Evolutionary conservation across 352 stramenopile genomes (phyloP).

Genomic region (Phytopythium helicoides): DNA sequence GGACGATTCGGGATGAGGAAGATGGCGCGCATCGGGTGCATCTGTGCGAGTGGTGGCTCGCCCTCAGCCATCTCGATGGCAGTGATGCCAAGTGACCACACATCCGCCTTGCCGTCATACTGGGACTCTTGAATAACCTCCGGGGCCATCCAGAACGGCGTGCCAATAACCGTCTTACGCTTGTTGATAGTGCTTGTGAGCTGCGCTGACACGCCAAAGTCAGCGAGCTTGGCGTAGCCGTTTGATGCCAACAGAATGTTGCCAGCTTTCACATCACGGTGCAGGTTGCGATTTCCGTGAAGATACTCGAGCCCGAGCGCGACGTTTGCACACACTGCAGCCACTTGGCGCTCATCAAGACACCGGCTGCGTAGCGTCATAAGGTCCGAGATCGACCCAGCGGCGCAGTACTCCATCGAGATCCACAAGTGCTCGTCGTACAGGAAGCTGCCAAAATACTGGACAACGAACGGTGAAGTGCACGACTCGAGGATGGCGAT

Average conservation of each 20-base stretch:
- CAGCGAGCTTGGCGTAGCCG: slow-evolving; percentile 78
- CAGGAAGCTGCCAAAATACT: slow-evolving; percentile 82
- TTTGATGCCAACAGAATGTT: slow-evolving; percentile 79
- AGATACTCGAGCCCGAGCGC: slow-evolving; percentile 76
- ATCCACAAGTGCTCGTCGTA: slow-evolving; percentile 82
- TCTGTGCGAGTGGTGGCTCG: slow-evolving; percentile 74
- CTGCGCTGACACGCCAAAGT: slow-evolving; percentile 91
- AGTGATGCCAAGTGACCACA: slow-evolving; percentile 88
- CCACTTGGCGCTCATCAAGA: slow-evolving; percentile 68
- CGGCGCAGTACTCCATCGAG: slow-evolving; percentile 88
- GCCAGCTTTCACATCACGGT: slow-evolving; percentile 87
- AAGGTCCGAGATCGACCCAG: slow-evolving; percentile 81
- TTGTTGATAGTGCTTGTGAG: slow-evolving; percentile 90
- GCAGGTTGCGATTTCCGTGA: slow-evolving; percentile 75
- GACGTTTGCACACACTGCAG: slow-evolving; percentile 68
- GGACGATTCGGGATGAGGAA: slow-evolving; percentile 77
- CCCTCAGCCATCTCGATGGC: slow-evolving; percentile 89
- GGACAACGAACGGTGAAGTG: slow-evolving; percentile 77
- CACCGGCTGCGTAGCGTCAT: slow-evolving; percentile 49
- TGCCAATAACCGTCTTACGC: slow-evolving; percentile 88
- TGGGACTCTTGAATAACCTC: slow-evolving; percentile 89
- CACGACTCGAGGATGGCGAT: slow-evolving; percentile 85
- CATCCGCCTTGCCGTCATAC: slow-evolving; percentile 82
- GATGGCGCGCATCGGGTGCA: slow-evolving; percentile 87
- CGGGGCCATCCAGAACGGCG: slow-evolving; percentile 91